Evolutionary conservation across 805 yeast genomes (phyloP).

Genomic region (Candida broadrunensis): DNA sequence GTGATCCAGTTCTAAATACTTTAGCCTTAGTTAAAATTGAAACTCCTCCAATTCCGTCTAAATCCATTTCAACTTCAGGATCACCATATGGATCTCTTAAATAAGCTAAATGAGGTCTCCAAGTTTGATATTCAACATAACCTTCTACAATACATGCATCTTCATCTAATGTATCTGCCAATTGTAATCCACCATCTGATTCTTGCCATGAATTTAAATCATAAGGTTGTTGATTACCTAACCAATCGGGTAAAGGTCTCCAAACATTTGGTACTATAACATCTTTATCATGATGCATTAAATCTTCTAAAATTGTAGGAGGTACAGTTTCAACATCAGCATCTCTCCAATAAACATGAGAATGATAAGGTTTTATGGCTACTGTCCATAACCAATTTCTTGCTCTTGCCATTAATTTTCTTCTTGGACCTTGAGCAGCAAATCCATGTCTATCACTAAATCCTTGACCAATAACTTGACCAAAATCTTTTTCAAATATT

Average conservation of each 20-base stretch:
- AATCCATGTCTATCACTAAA: conserved; percentile 93
- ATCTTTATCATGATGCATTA: conserved; percentile 88
- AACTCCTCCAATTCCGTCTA: conserved; percentile 98
- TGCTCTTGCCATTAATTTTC: conserved; percentile 94
- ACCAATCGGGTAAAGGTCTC: conserved; percentile 86
- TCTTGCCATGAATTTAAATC: conserved; percentile 87
- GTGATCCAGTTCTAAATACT: conserved; percentile 85
- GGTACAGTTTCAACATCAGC: conserved; percentile 95
- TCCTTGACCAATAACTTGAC: conserved; percentile 89
- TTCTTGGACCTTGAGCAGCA: conserved; percentile 91
- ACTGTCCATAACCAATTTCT: conserved; percentile 90
- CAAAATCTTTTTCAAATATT: conserved; percentile 88
- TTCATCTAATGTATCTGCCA: conserved; percentile 77
- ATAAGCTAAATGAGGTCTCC: conserved; percentile 97
- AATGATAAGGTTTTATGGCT: conserved; percentile 86
- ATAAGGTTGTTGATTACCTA: conserved; percentile 81
- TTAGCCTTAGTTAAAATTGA: conserved; percentile 84
- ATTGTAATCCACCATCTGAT: conserved; percentile 73
- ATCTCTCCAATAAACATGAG: conserved; percentile 97
- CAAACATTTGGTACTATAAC: conserved; percentile 94
- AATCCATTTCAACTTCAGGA: conserved; percentile 86
- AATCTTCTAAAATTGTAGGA: conserved; percentile 78
- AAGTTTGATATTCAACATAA: conserved; percentile 93
- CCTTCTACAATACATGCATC: conserved; percentile 98
- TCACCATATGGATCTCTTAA: conserved; percentile 93